phyloP scores from a whole-genome alignment of 1,284 basidiomycete species.

The Moesziomyces globuligerus region DNA sequence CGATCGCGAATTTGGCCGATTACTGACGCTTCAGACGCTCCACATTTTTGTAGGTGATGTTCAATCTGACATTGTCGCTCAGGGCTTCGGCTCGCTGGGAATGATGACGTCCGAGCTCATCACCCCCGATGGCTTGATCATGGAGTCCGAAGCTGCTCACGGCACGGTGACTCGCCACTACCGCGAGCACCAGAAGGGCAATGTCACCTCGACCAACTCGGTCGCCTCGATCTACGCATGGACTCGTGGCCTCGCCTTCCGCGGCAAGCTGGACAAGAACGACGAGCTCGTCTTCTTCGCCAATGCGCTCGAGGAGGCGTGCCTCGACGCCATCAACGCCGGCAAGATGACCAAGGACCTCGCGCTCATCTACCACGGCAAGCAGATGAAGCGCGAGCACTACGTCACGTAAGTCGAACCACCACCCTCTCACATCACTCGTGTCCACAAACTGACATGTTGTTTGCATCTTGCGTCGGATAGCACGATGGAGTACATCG shows the following conservation, averaged over 20 bases:
- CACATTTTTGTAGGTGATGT: conserved; percentile 32
- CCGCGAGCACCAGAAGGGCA: conserved; percentile 90
- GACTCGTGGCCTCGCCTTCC: conserved; percentile 88
- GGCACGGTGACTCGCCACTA: conserved; percentile 84
- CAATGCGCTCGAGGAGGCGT: conserved; percentile 82
- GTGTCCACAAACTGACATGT: no score
- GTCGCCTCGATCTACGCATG: conserved; percentile 99
- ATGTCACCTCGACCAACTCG: conserved; percentile 92
- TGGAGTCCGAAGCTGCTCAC: conserved; percentile 76
- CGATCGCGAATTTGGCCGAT: no score
- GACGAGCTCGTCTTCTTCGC: conserved; percentile 81
- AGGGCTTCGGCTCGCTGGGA: conserved; percentile 83
- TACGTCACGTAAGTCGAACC: conserved; percentile 52
- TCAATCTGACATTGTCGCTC: conserved; percentile 70
- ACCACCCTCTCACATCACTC: no score
- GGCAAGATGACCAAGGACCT: conserved; percentile 91
- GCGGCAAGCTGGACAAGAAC: conserved; percentile 91
- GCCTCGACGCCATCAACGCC: conserved; percentile 93
- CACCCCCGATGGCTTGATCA: conserved; percentile 90
- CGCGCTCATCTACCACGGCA: conserved; percentile 92
- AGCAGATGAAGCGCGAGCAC: conserved; percentile 70
- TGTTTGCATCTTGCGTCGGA: conserved; percentile 1
- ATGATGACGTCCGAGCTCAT: conserved; percentile 99
- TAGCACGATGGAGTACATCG: conserved; percentile 62
- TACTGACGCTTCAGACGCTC: neutral